Evolutionary conservation across 768 basidiomycete species (phyloP).

Genomic region (Lactifluus rugatus): DNA sequence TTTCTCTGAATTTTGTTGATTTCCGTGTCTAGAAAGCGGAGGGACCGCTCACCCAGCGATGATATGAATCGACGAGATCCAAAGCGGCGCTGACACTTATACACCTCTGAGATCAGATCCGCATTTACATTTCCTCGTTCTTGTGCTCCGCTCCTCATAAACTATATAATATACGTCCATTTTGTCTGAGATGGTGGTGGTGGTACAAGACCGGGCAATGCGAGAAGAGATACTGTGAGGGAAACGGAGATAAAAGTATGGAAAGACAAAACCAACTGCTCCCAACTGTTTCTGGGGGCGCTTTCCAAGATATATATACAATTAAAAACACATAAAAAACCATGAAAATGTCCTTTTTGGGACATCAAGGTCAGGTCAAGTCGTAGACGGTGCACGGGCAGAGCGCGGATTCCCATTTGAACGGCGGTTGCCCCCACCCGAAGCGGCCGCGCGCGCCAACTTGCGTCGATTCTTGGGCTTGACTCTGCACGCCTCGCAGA

Average conservation of each 20-base stretch:
- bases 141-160: not conserved
- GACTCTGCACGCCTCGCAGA: conserved; percentile 54
- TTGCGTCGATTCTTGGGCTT: conserved; percentile 44
- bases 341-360: no score
- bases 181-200: not conserved
- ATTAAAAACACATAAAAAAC: not conserved
- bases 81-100: conserved; percentile 17
- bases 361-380: not conserved
- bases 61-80: conserved; percentile 12
- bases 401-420: conserved; percentile 15
- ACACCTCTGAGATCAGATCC: not conserved
- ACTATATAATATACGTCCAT: not conserved
- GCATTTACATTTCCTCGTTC: not conserved
- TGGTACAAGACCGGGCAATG: not conserved
- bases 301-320: not conserved
- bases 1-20: not conserved
- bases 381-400: conserved; percentile 14
- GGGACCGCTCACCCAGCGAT: conserved; percentile 20
- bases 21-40: conserved; percentile 13
- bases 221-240: not conserved
- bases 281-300: not conserved
- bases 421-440: conserved; percentile 38
- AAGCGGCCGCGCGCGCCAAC: conserved; percentile 29
- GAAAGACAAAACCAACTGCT: not conserved
- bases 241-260: not conserved